These are phyloP conservation scores for Colletotrichum karsti DNA, from an alignment of 2,329 filamentous ascomycete species.

Conservation along the genomic window DNA sequence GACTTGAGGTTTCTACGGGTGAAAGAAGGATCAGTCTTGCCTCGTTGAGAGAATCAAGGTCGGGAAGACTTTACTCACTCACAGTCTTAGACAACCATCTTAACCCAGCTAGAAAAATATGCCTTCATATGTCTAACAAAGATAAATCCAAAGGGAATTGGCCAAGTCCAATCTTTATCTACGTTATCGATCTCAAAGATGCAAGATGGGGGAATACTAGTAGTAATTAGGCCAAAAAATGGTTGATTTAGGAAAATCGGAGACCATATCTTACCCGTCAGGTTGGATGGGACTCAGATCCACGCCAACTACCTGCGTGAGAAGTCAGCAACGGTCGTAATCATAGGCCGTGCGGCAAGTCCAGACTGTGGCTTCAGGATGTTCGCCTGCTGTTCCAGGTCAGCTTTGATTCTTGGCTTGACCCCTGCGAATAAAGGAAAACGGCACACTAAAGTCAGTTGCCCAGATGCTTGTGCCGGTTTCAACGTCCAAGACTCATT, in stretches of 20 bases:
- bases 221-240: no score
- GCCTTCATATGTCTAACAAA: background rate
- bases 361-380: slow-evolving; percentile 35
- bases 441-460: slow-evolving; percentile 22
- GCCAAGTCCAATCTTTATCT: slow-evolving; percentile 42
- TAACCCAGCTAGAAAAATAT: slow-evolving; percentile 33
- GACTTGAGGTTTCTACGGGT: slow-evolving; percentile 38
- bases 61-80: slow-evolving; percentile 1
- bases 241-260: slow-evolving; percentile 17
- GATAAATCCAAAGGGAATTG: slow-evolving; percentile 40
- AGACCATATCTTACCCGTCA: slow-evolving; percentile 27
- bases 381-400: slow-evolving; percentile 33
- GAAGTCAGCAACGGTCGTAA: slow-evolving; percentile 15
- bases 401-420: no score
- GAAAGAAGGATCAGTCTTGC: slow-evolving; percentile 7
- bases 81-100: slow-evolving; percentile 32
- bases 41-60: slow-evolving; percentile 42
- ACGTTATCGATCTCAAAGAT: slow-evolving; percentile 50
- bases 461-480: slow-evolving; percentile 28
- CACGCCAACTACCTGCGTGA: slow-evolving; percentile 32
- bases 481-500: slow-evolving; percentile 30
- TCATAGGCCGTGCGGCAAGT: background rate
- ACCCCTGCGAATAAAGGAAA: no score
- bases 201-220: slow-evolving; percentile 52
- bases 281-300: slow-evolving; percentile 46